Evolutionary conservation across 352 stramenopile species (phyloP).

Genomic region (Ophiocytium majus): DNA sequence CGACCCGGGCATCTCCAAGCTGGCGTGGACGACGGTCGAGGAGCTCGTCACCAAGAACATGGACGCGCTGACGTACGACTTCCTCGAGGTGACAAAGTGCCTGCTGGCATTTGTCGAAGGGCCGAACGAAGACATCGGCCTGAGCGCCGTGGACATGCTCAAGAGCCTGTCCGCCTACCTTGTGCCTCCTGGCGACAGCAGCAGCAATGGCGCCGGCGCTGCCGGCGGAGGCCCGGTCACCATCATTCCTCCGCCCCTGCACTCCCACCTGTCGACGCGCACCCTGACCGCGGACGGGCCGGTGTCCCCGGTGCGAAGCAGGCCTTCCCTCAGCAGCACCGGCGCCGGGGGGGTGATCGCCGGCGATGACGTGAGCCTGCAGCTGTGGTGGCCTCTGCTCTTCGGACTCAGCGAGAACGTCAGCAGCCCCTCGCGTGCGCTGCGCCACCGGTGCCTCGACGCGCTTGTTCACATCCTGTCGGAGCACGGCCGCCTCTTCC

Average conservation of each 20-base stretch:
- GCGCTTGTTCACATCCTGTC: constrained; percentile 59
- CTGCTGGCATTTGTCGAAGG: constrained; percentile 57
- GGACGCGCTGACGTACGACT: constrained; percentile 73
- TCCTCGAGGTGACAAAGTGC: constrained; percentile 68
- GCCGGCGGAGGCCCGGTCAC: not conserved
- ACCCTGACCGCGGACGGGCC: constrained; percentile 8
- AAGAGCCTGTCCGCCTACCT: constrained; percentile 46
- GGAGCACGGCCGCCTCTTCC: constrained; percentile 56
- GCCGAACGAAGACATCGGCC: constrained; percentile 63
- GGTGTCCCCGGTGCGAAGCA: not conserved
- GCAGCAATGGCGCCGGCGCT: not conserved
- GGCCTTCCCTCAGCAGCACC: not conserved
- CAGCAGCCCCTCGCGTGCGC: constrained; percentile 77
- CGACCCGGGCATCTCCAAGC: constrained; percentile 51
- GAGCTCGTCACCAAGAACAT: constrained; percentile 71
- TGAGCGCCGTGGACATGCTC: constrained; percentile 57
- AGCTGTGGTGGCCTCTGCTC: constrained; percentile 92
- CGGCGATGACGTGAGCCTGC: constrained; percentile 54
- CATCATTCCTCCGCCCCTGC: not conserved
- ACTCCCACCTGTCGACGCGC: constrained; percentile 21
- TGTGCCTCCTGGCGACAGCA: not conserved
- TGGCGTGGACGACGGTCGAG: constrained; percentile 63
- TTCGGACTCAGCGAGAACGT: constrained; percentile 89
- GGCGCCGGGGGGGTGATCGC: constrained; percentile 31
- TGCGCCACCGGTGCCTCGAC: constrained; percentile 72